phyloP scores from a whole-genome alignment of 192 early-diverging fungal species.

The Diversispora eburnea region DNA sequence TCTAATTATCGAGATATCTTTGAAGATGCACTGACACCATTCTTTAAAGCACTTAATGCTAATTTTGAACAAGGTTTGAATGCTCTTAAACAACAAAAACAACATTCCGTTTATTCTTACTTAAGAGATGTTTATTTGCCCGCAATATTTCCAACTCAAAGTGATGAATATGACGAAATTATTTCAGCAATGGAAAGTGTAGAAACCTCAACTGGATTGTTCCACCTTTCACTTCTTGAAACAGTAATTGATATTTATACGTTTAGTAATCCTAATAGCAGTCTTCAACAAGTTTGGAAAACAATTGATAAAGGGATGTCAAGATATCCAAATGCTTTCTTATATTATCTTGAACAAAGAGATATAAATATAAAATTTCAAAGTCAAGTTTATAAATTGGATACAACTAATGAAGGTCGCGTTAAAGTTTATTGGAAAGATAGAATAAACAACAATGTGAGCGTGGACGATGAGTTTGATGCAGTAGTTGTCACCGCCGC shows the following conservation, averaged over 20 bases:
- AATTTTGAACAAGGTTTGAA: background rate
- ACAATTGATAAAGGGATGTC: conserved; percentile 33
- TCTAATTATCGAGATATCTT: background rate
- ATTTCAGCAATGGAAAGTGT: conserved; percentile 6
- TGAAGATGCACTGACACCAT: background rate
- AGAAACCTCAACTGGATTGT: background rate
- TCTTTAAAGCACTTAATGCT: background rate
- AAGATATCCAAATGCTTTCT: conserved; percentile 35
- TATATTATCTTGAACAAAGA: conserved; percentile 16
- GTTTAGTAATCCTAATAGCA: background rate
- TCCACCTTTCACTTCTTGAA: background rate
- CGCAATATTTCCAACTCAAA: background rate
- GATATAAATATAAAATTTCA: conserved; percentile 22
- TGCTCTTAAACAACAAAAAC: background rate
- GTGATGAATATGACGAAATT: background rate
- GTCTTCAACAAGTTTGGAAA: background rate
- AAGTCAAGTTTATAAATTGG: conserved; percentile 26
- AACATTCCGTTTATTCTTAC: background rate
- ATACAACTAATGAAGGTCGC: conserved; percentile 1
- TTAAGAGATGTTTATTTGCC: background rate
- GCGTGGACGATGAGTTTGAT: conserved; percentile 20
- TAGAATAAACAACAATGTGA: background rate
- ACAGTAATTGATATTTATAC: conserved; percentile 14
- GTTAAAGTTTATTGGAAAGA: conserved; percentile 32
- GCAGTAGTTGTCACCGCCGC: conserved; percentile 34